These are phyloP conservation scores for Cryptococcus maquisensis DNA, from an alignment of 1,284 basidiomycete genomes.

Conservation along the genomic window DNA sequence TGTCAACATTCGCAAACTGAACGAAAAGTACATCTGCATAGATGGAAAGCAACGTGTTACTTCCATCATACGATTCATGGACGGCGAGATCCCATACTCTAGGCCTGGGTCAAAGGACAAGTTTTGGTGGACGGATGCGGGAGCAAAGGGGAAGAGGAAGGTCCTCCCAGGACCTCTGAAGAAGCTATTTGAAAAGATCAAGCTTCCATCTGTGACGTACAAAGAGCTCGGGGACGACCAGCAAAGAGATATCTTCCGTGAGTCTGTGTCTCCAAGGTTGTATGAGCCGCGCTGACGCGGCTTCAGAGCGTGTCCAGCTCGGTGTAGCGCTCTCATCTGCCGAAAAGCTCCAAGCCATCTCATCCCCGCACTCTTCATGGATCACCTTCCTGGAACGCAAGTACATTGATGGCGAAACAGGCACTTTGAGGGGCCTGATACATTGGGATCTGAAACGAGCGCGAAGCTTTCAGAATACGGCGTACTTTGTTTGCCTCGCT, in stretches of 20 bases:
- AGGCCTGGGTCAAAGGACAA: constrained; percentile 24
- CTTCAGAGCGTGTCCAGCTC: constrained; percentile 44
- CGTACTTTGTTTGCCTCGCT: constrained; percentile 21
- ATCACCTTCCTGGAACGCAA: constrained; percentile 29
- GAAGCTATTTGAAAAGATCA: constrained; percentile 35
- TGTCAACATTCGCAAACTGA: constrained; percentile 1
- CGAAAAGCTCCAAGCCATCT: constrained; percentile 42
- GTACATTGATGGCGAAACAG: constrained; percentile 20
- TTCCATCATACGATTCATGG: constrained; percentile 37
- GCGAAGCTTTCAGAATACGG: constrained; percentile 29
- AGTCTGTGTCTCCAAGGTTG: constrained; percentile 3
- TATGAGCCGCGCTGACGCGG: constrained; percentile 1
- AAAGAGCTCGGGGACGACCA: constrained; percentile 26
- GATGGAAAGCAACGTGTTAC: constrained; percentile 48
- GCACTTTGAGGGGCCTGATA: constrained; percentile 14
- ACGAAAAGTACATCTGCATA: constrained; percentile 36
- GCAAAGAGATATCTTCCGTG: constrained; percentile 48
- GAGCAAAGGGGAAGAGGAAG: constrained; percentile 8
- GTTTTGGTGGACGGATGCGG: constrained; percentile 29
- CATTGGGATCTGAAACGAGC: constrained; percentile 24
- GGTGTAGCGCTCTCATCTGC: constrained; percentile 41
- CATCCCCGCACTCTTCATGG: constrained; percentile 33
- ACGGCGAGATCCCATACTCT: constrained; percentile 36
- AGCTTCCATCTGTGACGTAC: constrained; percentile 34
- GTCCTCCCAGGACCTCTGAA: constrained; percentile 27